Percentiles rank a stretch among this genome's conserved stretches.
phyloP scores from a whole-genome alignment of 1,139 yeast genomes.

The Blastobotrys illinoisensis region DNA sequence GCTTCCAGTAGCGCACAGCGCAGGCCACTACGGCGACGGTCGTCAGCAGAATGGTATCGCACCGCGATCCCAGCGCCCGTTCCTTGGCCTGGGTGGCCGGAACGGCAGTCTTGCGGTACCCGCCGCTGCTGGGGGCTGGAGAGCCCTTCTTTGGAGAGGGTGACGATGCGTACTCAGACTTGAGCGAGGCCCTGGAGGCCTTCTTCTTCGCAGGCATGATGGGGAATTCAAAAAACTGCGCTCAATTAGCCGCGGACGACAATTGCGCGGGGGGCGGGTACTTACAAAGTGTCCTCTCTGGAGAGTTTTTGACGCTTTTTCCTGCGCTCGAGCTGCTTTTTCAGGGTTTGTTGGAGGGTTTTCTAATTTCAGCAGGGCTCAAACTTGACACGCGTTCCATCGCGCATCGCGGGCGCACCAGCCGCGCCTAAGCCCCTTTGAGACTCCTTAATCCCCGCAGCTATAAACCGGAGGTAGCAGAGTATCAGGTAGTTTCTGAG shows the following conservation, averaged over 20 bases:
- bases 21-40: constrained; percentile 50
- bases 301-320: neutral
- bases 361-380: neutral
- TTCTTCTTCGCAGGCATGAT: constrained; percentile 5
- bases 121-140: constrained; percentile 1
- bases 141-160: neutral
- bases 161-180: neutral
- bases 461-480: too few relatives aligned
- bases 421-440: neutral
- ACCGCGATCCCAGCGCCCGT: constrained; percentile 24
- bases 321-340: neutral
- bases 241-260: neutral
- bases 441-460: too few relatives aligned
- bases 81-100: constrained; percentile 34
- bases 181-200: neutral
- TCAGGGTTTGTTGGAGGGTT: neutral
- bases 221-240: neutral
- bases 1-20: constrained; percentile 52
- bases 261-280: neutral
- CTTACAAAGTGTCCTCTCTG: neutral
- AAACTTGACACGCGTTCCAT: neutral
- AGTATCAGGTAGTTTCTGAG: too few relatives aligned
- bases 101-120: constrained; percentile 41
- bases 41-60: constrained; percentile 36
- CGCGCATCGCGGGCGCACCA: constrained; percentile 1